phyloP scores from a whole-genome alignment of 805 yeast species.

The Nakazawaea siamensis region DNA sequence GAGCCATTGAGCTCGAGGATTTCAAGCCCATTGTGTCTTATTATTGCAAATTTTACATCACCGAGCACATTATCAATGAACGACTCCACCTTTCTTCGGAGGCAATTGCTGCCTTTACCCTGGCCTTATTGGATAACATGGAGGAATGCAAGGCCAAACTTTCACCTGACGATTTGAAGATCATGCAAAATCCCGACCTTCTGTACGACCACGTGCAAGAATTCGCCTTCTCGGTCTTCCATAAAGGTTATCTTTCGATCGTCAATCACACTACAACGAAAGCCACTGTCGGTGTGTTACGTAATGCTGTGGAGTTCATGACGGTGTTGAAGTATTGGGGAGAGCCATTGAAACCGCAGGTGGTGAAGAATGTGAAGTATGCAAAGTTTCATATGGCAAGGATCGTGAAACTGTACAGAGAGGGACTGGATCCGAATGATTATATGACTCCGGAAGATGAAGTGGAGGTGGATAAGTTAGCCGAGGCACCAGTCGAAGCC shows the following conservation, averaged over 20 bases:
- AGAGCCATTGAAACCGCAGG: slow-evolving; percentile 17
- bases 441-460: slow-evolving; percentile 31
- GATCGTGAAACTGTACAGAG: slow-evolving; percentile 38
- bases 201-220: slow-evolving; percentile 45
- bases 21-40: slow-evolving; percentile 66
- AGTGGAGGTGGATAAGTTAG: background rate
- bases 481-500: background rate
- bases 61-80: slow-evolving; percentile 57
- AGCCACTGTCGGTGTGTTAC: slow-evolving; percentile 40
- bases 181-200: slow-evolving; percentile 48
- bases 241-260: slow-evolving; percentile 41
- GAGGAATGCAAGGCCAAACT: slow-evolving; percentile 44
- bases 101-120: slow-evolving; percentile 52
- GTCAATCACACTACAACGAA: slow-evolving; percentile 31
- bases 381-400: slow-evolving; percentile 57
- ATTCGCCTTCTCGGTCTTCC: slow-evolving; percentile 54
- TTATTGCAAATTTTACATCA: slow-evolving; percentile 64
- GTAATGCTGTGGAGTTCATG: slow-evolving; percentile 48
- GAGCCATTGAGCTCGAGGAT: slow-evolving; percentile 48
- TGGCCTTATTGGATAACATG: slow-evolving; percentile 57
- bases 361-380: slow-evolving; percentile 39
- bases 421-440: slow-evolving; percentile 52
- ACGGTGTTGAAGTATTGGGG: slow-evolving; percentile 40
- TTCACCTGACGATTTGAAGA: slow-evolving; percentile 27
- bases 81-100: slow-evolving; percentile 49